Base-by-base conservation (phyloP, 225 moss, liverwort and hornwort species). In the Thuidium tamariscinum region DNA sequence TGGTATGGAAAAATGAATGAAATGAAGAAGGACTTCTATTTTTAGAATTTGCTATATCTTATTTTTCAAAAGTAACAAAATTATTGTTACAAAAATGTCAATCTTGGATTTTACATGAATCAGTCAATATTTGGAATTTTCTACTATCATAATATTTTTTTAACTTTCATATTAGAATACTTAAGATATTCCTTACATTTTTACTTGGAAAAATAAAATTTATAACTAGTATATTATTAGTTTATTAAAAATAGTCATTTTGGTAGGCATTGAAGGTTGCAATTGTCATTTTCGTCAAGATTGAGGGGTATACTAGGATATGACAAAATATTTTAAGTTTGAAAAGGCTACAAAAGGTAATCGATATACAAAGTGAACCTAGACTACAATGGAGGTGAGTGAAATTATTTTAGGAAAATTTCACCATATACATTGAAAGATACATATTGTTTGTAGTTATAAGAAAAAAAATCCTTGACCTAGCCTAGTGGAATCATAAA, bases 111-210 rank as follows among this genome's bases (percentile, higher is more conserved):
- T 27, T 5, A 69, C 26, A 14, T 25, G 5, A 0, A 15, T 5
- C 26, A 26, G 5, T 69, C 8, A 42, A 69, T 26, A 41, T 26
- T 8, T 69, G 1, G 3, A 41, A 1, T 41, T 69, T 26, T 26
- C 1, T 42, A 14, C 8, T 41, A 42, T 4, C 2, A 8, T 4
- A 68, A 4, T 39, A 39, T 4, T 25, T 0, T 0, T 1, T 39
- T 65, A 20, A 11, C 1, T 13, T n/a, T n/a, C n/a, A n/a, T n/a
- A n/a, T n/a, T 68, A 2, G 7, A 23, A 39, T 13, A 3, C 2
- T 23, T 23, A 13, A 6, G 23, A 13, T 68, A 68, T 13, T 64
- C 8, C 2, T 13, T 37, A 6, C 37, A 67, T 22, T 67, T 37
- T 67, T 7, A 11, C 2, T 66, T 36, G 3, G 7, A 66, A 36